Evolutionary conservation across 1,284 basidiomycete genomes (phyloP), one percentile per base, ranked within the genome.

Genomic region (Ustilago vetiveriae): DNA sequence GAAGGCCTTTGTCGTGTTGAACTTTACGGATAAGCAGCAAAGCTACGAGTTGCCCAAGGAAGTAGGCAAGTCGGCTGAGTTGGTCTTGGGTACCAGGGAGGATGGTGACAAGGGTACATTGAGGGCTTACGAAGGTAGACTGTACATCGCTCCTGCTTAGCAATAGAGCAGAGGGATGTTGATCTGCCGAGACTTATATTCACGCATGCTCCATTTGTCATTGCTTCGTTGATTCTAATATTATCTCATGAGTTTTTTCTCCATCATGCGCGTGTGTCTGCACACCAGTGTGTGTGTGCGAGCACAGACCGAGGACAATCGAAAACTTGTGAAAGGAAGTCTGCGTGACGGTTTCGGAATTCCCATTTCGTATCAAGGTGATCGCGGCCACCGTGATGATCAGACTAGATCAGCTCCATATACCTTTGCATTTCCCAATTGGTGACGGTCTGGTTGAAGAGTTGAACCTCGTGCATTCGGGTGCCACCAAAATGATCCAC

Each of bases 401-500:
- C 27, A 29, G 27, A 29, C 37, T 51, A 73, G 32, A 70, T 40
- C 14, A 73, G 43, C 54, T 73, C 70, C 60, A 73, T 65, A n/a
- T 73, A 73, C 36, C 70, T 44, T 87, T 79, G 76, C 92, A 92
- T 88, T 87, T 96, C 93, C 93, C 93, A 96, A 81, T 88, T 90
- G 4, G 94, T 96, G 24, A 96, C 92, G 5, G 93, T 91, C 75
- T 89, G 87, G 75, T 92, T 91, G 89, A 91, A 93, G 43, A 91
- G 75, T 54, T 86, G 88, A 40, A 94, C 88, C 83, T 96, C 93
- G 80, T 95, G 91, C 81, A 92, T 86, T 73, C 94, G 87, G 10
- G 94, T 97, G 2, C 92, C 94, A 5, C 90, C 92, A 79, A 88
- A 95, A 79, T 98, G 94, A 29, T 97, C 92, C 3, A 98, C 92